Base-by-base conservation (phyloP, 345 rosid species). In the Boechera divaricarpa region DNA sequence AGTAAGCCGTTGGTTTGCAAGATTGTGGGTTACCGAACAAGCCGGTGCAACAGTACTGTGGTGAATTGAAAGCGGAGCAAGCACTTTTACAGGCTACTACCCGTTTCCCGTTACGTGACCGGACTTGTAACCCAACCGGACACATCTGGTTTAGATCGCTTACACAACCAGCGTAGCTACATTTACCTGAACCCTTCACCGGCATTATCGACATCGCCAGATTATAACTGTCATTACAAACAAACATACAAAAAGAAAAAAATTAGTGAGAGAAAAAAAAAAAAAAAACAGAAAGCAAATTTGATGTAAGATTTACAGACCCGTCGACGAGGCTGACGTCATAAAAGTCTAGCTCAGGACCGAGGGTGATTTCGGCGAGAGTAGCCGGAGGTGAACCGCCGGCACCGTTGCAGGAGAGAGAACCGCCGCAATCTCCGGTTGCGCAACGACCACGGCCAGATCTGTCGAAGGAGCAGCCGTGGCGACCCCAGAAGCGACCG, bases 401-500 rank as follows among this genome's bases (percentile, higher is more conserved):
- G 0, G 86, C n/a, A 28, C 98, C 98, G 67, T 89, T 92, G 81
- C 98, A 92, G 77, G 74, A 80, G 16, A 92, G 87, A 15, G 93
- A 79, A 11, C 97, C 97, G 0, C 95, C 95, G 58, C 98, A 94
- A 74, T 94, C 98, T 0, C 98, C 98, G 0, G 98, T 94, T 45
- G 95, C 85, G 36, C 98, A 94, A 10, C 79, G 85, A 42, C 98
- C 98, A 5, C 85, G 88, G 10, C 97, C 98, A 0, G 87, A 58
- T 18, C 70, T 70, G 75, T 90, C 96, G 51, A 94, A 94, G 63
- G 86, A 57, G 83, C 99, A 94, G 63, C 94, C 95, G 53, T 92
- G 97, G 35, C 98, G 91, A 41, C 98, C 99, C 97, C 98, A 92
- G 81, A 95, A 87, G 10, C 99, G 98, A 55, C 99, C 97, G 0